Evolutionary conservation across 805 yeast genomes (phyloP).

Genomic region (Isabelozyma pseudorhagii): DNA sequence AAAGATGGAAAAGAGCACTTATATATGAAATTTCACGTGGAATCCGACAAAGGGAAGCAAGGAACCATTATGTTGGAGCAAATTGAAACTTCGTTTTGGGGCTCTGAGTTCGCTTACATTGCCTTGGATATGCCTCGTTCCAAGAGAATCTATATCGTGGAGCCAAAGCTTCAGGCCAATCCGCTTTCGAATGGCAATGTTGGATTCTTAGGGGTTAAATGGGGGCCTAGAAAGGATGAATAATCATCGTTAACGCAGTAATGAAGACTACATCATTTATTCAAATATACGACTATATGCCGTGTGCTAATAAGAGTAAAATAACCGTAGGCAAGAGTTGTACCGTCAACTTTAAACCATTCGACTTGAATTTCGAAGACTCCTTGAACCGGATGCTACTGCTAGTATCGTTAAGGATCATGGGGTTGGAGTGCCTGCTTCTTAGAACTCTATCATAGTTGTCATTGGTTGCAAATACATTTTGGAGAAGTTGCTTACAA

Average conservation of each 20-base stretch:
- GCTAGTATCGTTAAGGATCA: neutral
- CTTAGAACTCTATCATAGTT: neutral
- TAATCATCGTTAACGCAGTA: neutral
- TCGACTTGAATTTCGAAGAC: neutral
- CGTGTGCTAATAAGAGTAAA: neutral
- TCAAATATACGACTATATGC: neutral
- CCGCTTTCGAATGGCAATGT: conserved; percentile 38
- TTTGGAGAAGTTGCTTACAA: neutral
- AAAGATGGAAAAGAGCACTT: conserved; percentile 77
- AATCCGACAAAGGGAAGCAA: conserved; percentile 55
- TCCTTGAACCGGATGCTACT: neutral
- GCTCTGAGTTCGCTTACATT: conserved; percentile 68
- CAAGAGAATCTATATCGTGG: conserved; percentile 64
- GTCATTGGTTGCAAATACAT: neutral
- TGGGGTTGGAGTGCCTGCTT: neutral
- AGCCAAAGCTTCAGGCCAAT: conserved; percentile 50
- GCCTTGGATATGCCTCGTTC: conserved; percentile 74
- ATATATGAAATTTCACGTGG: conserved; percentile 83
- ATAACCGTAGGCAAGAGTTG: neutral
- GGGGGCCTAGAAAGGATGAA: conserved; percentile 73
- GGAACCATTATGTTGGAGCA: conserved; percentile 83
- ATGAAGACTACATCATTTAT: neutral
- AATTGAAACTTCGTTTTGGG: conserved; percentile 60
- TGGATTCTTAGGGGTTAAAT: conserved; percentile 77
- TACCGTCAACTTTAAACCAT: neutral